These are phyloP conservation scores for Nigrospora oryzae DNA, from an alignment of 2,329 filamentous ascomycete genomes.

Conservation along the genomic window DNA sequence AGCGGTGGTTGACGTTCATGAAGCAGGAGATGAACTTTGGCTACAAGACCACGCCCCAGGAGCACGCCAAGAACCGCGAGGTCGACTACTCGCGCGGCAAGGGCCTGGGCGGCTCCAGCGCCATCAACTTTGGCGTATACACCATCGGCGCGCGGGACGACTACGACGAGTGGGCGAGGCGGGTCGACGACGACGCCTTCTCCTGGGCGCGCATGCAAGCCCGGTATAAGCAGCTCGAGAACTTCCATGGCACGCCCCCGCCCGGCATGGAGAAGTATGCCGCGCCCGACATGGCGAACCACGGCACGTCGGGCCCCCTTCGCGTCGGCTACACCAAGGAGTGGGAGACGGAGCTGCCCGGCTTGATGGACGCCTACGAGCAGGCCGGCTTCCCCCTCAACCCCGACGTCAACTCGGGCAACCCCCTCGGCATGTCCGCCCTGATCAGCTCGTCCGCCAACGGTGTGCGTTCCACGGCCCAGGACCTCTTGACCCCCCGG, in stretches of 20 bases:
- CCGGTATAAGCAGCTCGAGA: slow-evolving; percentile 44
- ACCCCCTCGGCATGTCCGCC: slow-evolving; percentile 47
- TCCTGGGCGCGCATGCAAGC: slow-evolving; percentile 42
- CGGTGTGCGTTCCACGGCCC: slow-evolving; percentile 40
- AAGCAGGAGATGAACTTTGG: slow-evolving; percentile 42
- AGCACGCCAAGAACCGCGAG: slow-evolving; percentile 30
- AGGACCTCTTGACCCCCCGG: slow-evolving; percentile 33
- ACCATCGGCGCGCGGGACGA: slow-evolving; percentile 49
- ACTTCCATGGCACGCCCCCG: slow-evolving; percentile 34
- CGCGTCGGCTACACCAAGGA: slow-evolving; percentile 37
- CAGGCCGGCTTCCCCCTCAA: slow-evolving; percentile 40
- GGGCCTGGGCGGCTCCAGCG: slow-evolving; percentile 41
- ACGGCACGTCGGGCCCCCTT: slow-evolving; percentile 40
- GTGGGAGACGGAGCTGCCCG: slow-evolving; percentile 39
- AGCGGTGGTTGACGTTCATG: slow-evolving; percentile 44
- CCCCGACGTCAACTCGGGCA: slow-evolving; percentile 47
- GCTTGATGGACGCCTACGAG: slow-evolving; percentile 36
- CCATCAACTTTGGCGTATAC: slow-evolving; percentile 48
- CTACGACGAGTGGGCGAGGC: slow-evolving; percentile 51
- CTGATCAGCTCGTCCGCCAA: slow-evolving; percentile 38
- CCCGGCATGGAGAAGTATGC: slow-evolving; percentile 35
- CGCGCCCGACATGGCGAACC: slow-evolving; percentile 31
- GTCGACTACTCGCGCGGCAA: slow-evolving; percentile 41
- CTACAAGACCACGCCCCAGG: slow-evolving; percentile 40
- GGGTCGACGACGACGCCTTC: slow-evolving; percentile 47